Conservation (phyloP, 805 yeast species). For the Metschnikowia continentalis region DNA sequence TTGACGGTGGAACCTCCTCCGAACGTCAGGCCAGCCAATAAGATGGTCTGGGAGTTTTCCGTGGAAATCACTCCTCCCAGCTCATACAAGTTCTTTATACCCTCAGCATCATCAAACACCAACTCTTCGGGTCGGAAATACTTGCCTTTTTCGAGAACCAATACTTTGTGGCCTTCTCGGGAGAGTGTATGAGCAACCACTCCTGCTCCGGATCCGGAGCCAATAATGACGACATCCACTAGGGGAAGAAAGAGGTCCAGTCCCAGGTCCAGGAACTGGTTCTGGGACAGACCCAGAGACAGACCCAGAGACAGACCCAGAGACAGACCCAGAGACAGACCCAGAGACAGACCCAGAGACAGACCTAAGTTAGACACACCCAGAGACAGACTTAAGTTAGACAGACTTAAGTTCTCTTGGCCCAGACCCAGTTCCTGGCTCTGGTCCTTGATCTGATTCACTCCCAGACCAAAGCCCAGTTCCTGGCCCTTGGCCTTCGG, state of each 20-base stretch:
- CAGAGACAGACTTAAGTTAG: no score
- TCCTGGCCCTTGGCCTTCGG: conserved; percentile 13
- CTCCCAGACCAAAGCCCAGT: no score
- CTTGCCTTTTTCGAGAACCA: conserved; percentile 50
- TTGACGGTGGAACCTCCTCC: conserved; percentile 59
- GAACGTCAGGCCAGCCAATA: conserved; percentile 50
- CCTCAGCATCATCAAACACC: conserved; percentile 34
- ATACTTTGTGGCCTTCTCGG: conserved; percentile 37
- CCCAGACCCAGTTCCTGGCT: no score
- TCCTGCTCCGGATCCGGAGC: conserved; percentile 54
- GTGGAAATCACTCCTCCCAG: conserved; percentile 33
- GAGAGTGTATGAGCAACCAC: conserved; percentile 47
- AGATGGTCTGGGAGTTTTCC: conserved; percentile 28
- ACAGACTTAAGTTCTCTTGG: no score
- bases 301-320: conserved; percentile 16
- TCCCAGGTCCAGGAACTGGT: no score
- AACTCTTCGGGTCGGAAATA: conserved; percentile 36
- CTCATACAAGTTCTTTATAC: conserved; percentile 37
- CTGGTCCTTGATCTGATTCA: no score
- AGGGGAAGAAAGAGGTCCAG: conserved; percentile 35
- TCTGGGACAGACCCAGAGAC: conserved; percentile 13
- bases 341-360: no score
- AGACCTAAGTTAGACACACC: no score
- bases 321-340: no score
- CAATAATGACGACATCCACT: conserved; percentile 46